Conservation (phyloP, 371 early-diverging fungal species). For the Nematocida sp. region DNA sequence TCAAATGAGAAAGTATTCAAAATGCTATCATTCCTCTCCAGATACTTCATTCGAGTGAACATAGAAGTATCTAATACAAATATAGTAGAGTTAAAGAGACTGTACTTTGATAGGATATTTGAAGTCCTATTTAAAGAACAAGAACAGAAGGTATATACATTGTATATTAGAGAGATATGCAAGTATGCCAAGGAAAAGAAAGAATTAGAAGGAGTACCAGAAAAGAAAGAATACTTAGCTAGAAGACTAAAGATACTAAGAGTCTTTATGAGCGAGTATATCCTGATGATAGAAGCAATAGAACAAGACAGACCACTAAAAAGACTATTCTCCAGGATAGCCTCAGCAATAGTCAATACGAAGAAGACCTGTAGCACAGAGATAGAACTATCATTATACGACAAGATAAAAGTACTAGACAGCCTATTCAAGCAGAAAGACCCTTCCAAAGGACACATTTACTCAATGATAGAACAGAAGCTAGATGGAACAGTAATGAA, state of each 20-base stretch:
- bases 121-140: slow-evolving; percentile 1
- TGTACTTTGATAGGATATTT: slow-evolving; percentile 21
- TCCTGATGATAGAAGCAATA: not conserved
- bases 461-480: slow-evolving; percentile 30
- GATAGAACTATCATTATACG: not conserved
- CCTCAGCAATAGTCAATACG: not conserved
- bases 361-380: not conserved
- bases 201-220: not conserved
- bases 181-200: not conserved
- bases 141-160: slow-evolving; percentile 6
- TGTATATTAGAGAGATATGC: slow-evolving; percentile 8
- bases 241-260: slow-evolving; percentile 15
- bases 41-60: slow-evolving; percentile 49
- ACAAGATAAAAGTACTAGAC: slow-evolving; percentile 8
- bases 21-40: slow-evolving; percentile 36
- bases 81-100: slow-evolving; percentile 12
- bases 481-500: slow-evolving; percentile 11
- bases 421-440: slow-evolving; percentile 34
- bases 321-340: slow-evolving; percentile 10
- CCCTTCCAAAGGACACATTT: slow-evolving; percentile 16
- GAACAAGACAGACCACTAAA: slow-evolving; percentile 28
- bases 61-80: slow-evolving; percentile 34
- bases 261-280: slow-evolving; percentile 23
- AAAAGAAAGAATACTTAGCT: not conserved
- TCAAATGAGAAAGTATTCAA: slow-evolving; percentile 41